Conservation (phyloP, 352 stramenopile genomes). For the Phytophthora fragariaefolia region DNA sequence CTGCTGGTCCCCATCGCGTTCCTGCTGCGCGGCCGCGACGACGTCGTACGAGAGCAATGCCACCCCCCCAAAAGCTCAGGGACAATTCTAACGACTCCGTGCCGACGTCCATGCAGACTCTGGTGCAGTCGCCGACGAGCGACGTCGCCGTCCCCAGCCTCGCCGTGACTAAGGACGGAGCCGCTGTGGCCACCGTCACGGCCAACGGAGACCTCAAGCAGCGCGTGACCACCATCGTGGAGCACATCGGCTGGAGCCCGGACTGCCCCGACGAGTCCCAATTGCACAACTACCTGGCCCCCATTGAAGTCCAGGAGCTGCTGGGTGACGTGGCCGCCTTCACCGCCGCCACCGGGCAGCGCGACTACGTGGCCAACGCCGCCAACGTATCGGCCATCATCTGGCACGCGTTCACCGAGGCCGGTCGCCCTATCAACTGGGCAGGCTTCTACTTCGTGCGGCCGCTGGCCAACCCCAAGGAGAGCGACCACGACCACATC, state of each 20-base stretch:
- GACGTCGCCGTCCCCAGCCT: slow-evolving; percentile 45
- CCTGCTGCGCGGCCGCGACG: slow-evolving; percentile 67
- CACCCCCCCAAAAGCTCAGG: too few relatives aligned
- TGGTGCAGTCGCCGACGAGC: slow-evolving; percentile 46
- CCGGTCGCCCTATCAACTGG: slow-evolving; percentile 78
- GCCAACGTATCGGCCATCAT: slow-evolving; percentile 84
- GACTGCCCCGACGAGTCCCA: slow-evolving; percentile 61
- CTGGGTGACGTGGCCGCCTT: slow-evolving; percentile 66
- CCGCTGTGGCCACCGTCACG: slow-evolving; percentile 42
- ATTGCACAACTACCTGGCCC: slow-evolving; percentile 61
- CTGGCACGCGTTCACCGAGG: slow-evolving; percentile 79
- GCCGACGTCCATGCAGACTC: too few relatives aligned
- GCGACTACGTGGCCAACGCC: slow-evolving; percentile 81
- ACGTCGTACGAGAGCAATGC: slow-evolving; percentile 74
- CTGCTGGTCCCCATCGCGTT: slow-evolving; percentile 61
- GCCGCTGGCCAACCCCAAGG: slow-evolving; percentile 62
- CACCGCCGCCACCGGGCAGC: slow-evolving; percentile 61
- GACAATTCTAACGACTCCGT: too few relatives aligned
- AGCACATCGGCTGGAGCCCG: slow-evolving; percentile 67
- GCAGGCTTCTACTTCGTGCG: slow-evolving; percentile 84
- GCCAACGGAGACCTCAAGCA: slow-evolving; percentile 54
- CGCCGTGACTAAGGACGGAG: slow-evolving; percentile 59
- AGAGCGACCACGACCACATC: slow-evolving; percentile 61
- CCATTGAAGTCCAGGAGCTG: slow-evolving; percentile 73
- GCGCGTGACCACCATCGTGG: slow-evolving; percentile 53